Evolutionary conservation across 805 yeast genomes (phyloP).

Genomic region (Metschnikowia lunata): DNA sequence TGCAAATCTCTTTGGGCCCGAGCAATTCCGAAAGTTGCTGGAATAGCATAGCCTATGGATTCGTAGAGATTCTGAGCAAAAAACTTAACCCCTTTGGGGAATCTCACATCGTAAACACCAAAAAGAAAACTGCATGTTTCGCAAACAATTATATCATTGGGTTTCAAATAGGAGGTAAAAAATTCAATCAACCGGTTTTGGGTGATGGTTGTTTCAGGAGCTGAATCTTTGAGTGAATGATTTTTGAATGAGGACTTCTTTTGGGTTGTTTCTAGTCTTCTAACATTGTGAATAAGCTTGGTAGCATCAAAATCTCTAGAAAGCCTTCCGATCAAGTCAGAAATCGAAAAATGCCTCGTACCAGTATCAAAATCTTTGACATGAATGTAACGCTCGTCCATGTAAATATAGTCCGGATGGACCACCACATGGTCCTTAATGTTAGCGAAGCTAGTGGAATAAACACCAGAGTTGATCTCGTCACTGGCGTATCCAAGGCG

Average conservation of each 20-base stretch:
- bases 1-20: conserved; percentile 61
- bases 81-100: conserved; percentile 50
- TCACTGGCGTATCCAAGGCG: conserved; percentile 58
- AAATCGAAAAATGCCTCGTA: conserved; percentile 24
- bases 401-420: conserved; percentile 37
- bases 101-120: conserved; percentile 61
- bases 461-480: conserved; percentile 28
- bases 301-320: conserved; percentile 17
- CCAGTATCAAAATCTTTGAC: conserved; percentile 20
- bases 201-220: conserved; percentile 15
- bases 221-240: conserved; percentile 4
- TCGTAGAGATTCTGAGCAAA: conserved; percentile 74
- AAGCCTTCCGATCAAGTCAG: conserved; percentile 32
- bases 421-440: conserved; percentile 28
- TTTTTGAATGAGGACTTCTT: conserved; percentile 11
- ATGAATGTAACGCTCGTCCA: conserved; percentile 26
- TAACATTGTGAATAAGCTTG: conserved; percentile 6
- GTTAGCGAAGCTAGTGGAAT: conserved; percentile 18
- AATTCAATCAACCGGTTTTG: conserved; percentile 33
- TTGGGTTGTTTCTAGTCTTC: conserved; percentile 12
- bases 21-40: conserved; percentile 79
- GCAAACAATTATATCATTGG: conserved; percentile 66
- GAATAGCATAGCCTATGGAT: conserved; percentile 85
- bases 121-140: conserved; percentile 85
- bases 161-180: conserved; percentile 38